phyloP scores from a whole-genome alignment of 1,284 basidiomycete species.

The Ceratobasidium sp. region DNA sequence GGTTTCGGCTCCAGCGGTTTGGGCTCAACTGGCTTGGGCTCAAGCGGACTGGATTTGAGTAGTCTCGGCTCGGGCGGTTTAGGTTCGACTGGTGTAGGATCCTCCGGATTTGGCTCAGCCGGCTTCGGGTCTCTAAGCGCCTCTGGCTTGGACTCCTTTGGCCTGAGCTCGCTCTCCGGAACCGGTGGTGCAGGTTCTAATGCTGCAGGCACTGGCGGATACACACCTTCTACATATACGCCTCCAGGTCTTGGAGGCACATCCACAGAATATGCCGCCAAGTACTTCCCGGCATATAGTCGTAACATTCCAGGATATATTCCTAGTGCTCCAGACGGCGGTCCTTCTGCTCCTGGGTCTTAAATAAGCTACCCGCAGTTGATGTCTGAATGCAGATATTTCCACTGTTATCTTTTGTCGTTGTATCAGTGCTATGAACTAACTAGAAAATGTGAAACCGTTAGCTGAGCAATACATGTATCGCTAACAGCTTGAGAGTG shows the following conservation, averaged over 20 bases:
- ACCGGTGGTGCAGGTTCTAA: not conserved
- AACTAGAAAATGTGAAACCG: too few relatives aligned
- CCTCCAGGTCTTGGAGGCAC: not conserved
- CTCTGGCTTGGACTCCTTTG: not conserved
- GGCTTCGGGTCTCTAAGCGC: not conserved
- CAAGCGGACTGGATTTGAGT: not conserved
- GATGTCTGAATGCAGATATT: too few relatives aligned
- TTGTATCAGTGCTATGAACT: too few relatives aligned
- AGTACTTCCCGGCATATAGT: not conserved
- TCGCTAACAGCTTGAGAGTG: too few relatives aligned
- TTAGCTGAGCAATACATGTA: too few relatives aligned
- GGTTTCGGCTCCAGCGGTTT: too few relatives aligned
- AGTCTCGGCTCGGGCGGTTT: not conserved
- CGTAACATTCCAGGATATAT: constrained; percentile 2
- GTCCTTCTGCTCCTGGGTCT: not conserved
- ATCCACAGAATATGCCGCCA: not conserved
- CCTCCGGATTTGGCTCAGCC: too few relatives aligned
- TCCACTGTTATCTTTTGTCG: too few relatives aligned
- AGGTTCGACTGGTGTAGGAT: not conserved
- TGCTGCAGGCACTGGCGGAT: not conserved
- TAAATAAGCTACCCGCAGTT: not conserved
- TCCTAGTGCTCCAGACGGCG: not conserved
- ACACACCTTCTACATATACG: not conserved
- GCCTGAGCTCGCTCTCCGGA: too few relatives aligned
- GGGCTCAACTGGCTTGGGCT: not conserved